Percentiles rank a stretch among this genome's conserved stretches.
These are phyloP conservation scores for Rosa persica DNA, from an alignment of 306 rosid species.

Conservation along the genomic window DNA sequence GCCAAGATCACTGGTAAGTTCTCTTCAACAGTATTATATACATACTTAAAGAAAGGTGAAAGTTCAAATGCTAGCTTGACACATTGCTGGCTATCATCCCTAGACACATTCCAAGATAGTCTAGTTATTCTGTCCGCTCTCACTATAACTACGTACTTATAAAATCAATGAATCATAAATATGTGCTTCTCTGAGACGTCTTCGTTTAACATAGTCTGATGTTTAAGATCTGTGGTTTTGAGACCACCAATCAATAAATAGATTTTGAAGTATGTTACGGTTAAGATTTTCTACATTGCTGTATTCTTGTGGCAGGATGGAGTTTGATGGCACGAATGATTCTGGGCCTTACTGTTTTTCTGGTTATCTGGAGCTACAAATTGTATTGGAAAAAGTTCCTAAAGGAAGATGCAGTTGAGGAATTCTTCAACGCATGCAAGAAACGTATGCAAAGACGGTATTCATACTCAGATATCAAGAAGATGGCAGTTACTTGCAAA, in stretches of 20 bases:
- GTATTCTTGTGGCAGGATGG: conserved; percentile 1
- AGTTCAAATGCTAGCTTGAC: too few species aligned
- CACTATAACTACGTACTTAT: too few species aligned
- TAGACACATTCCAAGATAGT: too few species aligned
- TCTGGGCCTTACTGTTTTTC: not conserved
- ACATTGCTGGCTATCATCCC: too few species aligned
- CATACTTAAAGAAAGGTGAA: not conserved
- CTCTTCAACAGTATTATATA: not conserved
- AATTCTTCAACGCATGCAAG: not conserved
- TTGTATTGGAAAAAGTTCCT: conserved; percentile 1
- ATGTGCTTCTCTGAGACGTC: not conserved
- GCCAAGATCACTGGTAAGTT: not conserved
- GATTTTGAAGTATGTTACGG: not conserved
- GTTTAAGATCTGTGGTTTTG: not conserved
- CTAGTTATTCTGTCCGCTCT: too few species aligned
- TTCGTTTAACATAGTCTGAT: too few species aligned
- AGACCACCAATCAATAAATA: not conserved
- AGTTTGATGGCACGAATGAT: conserved; percentile 4
- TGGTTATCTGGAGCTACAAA: conserved; percentile 11
- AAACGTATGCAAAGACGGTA: not conserved
- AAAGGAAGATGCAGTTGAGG: not conserved
- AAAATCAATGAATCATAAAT: too few species aligned
- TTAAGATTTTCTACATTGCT: not conserved
- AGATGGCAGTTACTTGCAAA: not conserved
- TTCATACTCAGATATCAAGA: conserved; percentile 3